Conservation (phyloP, 2,329 filamentous ascomycete genomes). For the Hypoxylon sp. region DNA sequence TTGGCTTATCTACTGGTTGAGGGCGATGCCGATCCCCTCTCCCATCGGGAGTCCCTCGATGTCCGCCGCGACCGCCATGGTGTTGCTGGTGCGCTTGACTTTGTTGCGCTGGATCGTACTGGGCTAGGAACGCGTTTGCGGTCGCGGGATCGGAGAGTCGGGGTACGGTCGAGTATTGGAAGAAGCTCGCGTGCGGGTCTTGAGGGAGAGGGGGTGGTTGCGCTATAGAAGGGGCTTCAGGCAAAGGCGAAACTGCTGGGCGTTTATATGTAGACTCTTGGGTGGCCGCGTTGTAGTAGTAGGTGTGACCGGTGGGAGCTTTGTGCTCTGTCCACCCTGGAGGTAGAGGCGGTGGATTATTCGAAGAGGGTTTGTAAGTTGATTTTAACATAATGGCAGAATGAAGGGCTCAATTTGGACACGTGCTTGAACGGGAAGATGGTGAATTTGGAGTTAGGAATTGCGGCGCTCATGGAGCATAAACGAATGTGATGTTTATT, state of each 20-base stretch:
- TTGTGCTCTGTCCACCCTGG: conserved; percentile 94
- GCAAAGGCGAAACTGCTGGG: conserved; percentile 61
- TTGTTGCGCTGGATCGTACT: conserved; percentile 60
- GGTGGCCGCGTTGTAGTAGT: conserved; percentile 87
- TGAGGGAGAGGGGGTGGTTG: conserved; percentile 33
- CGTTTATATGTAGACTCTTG: conserved; percentile 90
- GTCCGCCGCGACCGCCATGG: conserved; percentile 58
- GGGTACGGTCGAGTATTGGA: conserved; percentile 59
- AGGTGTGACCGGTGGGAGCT: conserved; percentile 86
- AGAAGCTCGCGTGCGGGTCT: conserved; percentile 56
- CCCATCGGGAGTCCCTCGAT: conserved; percentile 64
- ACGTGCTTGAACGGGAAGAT: background rate
- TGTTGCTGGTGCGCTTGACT: conserved; percentile 53
- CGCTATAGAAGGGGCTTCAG: conserved; percentile 25
- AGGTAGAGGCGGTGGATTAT: conserved; percentile 71
- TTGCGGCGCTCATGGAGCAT: background rate
- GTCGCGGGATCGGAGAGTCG: conserved; percentile 67
- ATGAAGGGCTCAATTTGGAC: background rate
- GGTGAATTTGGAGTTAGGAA: background rate
- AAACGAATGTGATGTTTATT: background rate
- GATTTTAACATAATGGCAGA: conserved; percentile 75
- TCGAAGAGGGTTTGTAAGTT: conserved; percentile 74
- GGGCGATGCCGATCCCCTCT: conserved; percentile 72
- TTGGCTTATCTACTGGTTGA: conserved; percentile 84
- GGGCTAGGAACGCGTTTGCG: conserved; percentile 72